Base-by-base conservation (phyloP, 2,329 filamentous ascomycete genomes). In the Aspergillus proliferans region DNA sequence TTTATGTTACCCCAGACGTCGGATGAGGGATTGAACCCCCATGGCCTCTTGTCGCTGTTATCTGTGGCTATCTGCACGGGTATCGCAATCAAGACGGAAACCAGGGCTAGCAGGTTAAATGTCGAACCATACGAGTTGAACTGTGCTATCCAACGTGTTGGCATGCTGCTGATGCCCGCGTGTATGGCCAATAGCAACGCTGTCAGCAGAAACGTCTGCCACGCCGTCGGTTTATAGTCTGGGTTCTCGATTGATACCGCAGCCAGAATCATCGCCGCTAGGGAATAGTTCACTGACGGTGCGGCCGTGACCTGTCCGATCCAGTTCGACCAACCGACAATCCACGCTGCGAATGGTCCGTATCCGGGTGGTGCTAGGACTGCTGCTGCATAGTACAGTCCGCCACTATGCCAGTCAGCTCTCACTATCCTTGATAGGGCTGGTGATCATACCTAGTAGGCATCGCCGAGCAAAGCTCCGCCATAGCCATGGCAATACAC, bases 321-420 rank as follows among this genome's bases (percentile, higher is more conserved):
- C 82, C 83, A 86, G 63, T 85, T 86, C 44, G 78, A 83, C 84
- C 84, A 87, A 8, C 83, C 84, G 1, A 82, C 86, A 26, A 86
- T 70, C 84, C 79, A 87, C 10, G 84, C 78, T 12, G 83, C 84
- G 46, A 86, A 76, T 2, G 84, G 83, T 0, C 84, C 84, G 66
- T 77, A 86, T 39, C 80, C 80, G 1, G 76, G 74, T 5, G 83
- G 83, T 22, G 85, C 85, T 6, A 89, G 75, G 1, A 88, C 85
- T 3, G 85, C 85, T 15, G 84, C 72, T 14, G 85, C 85, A 63
- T 89, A 89, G 67, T 89, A 89, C 12, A 89, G 71, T 22, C 85
- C 85, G 47, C 85, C 85, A 57, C 77, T 72, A 30, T 40, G 9
- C 9, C 45, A 38, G 24, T 48, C 21, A 52, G 40, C 30, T 22